These are phyloP conservation scores for Drechslerella stenobrocha DNA, from an alignment of 2,329 filamentous ascomycete species.

Conservation along the genomic window DNA sequence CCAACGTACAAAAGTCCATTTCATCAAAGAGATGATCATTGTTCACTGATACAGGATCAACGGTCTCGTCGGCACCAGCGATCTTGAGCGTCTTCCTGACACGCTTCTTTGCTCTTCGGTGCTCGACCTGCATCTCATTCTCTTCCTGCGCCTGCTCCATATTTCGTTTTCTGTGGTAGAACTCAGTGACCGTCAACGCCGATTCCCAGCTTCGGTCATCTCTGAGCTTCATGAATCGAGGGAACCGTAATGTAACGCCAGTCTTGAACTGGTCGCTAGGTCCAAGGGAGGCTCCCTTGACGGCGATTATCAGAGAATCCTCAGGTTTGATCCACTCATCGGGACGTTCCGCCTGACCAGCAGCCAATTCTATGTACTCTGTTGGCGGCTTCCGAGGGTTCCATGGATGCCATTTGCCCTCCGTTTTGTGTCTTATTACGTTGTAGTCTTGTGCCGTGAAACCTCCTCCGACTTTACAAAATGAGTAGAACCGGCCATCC, in stretches of 20 bases:
- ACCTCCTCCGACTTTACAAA: conserved; percentile 97
- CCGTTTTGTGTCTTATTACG: conserved; percentile 77
- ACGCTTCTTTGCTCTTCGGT: conserved; percentile 66
- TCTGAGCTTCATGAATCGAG: conserved; percentile 79
- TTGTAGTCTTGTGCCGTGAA: conserved; percentile 84
- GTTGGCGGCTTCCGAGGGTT: conserved; percentile 74
- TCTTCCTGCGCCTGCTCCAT: conserved; percentile 74
- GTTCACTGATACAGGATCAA: conserved; percentile 57
- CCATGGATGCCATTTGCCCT: conserved; percentile 91
- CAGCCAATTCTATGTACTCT: conserved; percentile 77
- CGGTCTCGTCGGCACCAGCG: conserved; percentile 65
- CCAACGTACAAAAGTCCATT: conserved; percentile 50
- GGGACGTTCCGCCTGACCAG: conserved; percentile 75
- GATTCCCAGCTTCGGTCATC: conserved; percentile 83
- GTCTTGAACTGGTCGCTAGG: conserved; percentile 76
- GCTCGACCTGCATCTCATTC: conserved; percentile 71
- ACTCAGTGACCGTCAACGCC: conserved; percentile 76
- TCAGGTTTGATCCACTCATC: conserved; percentile 91
- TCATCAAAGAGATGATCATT: conserved; percentile 48
- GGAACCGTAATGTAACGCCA: conserved; percentile 80
- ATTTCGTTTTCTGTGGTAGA: conserved; percentile 68
- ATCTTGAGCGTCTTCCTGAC: conserved; percentile 72
- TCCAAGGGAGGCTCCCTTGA: conserved; percentile 81
- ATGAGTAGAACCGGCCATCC: conserved; percentile 73
- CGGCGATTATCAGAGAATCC: conserved; percentile 82